Conservation (phyloP, 306 rosid species). For the Albizia julibrissin region DNA sequence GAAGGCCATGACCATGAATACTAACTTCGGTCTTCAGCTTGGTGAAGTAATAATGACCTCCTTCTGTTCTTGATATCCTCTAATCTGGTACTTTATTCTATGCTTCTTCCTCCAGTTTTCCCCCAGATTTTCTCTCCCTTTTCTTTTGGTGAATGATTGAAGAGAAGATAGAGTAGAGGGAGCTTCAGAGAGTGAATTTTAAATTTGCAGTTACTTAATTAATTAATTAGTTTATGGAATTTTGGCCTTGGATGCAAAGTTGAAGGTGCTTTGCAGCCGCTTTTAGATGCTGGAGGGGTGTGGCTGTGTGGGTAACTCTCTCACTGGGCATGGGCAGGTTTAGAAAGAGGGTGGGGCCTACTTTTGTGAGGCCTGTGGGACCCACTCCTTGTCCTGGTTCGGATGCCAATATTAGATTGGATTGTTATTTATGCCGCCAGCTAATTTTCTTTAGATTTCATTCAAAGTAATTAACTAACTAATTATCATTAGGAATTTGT, state of each 20-base stretch:
- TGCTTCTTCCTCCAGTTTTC: slow-evolving; percentile 34
- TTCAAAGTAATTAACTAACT: neutral
- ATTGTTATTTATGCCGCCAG: neutral
- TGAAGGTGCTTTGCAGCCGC: slow-evolving; percentile 59
- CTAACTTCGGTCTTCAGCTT: slow-evolving; percentile 27
- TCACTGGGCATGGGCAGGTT: neutral
- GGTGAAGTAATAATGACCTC: slow-evolving; percentile 46
- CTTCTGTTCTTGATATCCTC: slow-evolving; percentile 32
- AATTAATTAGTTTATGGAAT: neutral
- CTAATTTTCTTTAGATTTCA: neutral
- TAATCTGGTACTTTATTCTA: slow-evolving; percentile 58
- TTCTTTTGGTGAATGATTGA: slow-evolving; percentile 4
- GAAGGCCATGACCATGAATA: slow-evolving; percentile 50
- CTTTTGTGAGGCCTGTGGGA: neutral
- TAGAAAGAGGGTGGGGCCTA: slow-evolving; percentile 31
- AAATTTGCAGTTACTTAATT: neutral
- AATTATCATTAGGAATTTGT: neutral
- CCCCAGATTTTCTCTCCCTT: neutral
- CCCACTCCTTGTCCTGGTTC: slow-evolving; percentile 12
- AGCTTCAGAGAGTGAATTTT: slow-evolving; percentile 13
- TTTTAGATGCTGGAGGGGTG: slow-evolving; percentile 47
- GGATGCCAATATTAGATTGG: neutral
- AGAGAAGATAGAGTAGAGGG: neutral
- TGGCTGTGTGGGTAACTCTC: neutral
- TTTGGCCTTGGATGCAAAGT: slow-evolving; percentile 24